These are phyloP conservation scores for Penicillium sumatraense DNA, from an alignment of 2,329 filamentous ascomycete species.

Conservation along the genomic window DNA sequence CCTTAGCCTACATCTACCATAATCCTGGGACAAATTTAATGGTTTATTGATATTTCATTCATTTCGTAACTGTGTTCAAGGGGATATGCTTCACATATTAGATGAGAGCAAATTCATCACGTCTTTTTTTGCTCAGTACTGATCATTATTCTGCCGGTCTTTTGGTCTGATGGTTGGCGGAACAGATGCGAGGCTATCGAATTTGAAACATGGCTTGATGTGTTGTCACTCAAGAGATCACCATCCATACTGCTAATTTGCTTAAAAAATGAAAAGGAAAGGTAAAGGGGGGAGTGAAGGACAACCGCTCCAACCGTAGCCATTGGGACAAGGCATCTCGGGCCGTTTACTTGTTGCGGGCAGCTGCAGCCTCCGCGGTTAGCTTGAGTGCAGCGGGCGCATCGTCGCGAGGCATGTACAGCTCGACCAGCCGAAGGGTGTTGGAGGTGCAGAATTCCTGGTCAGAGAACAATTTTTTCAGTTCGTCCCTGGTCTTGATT, in stretches of 20 bases:
- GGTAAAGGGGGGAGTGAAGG: background rate
- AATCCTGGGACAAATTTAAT: background rate
- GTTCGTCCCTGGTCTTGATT: conserved; percentile 70
- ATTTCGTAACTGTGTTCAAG: background rate
- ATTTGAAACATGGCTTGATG: conserved; percentile 1
- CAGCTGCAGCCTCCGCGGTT: conserved; percentile 73
- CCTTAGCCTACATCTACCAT: background rate
- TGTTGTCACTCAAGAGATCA: background rate
- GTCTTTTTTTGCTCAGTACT: background rate
- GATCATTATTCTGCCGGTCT: background rate
- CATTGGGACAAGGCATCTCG: background rate
- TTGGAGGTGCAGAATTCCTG: conserved; percentile 63
- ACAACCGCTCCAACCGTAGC: background rate
- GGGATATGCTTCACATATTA: background rate
- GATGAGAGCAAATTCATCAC: background rate
- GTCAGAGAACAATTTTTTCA: conserved; percentile 68
- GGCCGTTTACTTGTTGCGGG: conserved; percentile 57
- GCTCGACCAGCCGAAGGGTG: conserved; percentile 69
- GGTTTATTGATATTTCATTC: background rate
- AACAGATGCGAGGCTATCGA: background rate
- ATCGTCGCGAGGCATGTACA: conserved; percentile 80
- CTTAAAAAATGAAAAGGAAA: background rate
- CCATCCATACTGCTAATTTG: background rate
- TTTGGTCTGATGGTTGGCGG: background rate
- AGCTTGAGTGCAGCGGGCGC: conserved; percentile 71